phyloP scores from a whole-genome alignment of 1,284 basidiomycete genomes.

The Ganoderma resinaceum region DNA sequence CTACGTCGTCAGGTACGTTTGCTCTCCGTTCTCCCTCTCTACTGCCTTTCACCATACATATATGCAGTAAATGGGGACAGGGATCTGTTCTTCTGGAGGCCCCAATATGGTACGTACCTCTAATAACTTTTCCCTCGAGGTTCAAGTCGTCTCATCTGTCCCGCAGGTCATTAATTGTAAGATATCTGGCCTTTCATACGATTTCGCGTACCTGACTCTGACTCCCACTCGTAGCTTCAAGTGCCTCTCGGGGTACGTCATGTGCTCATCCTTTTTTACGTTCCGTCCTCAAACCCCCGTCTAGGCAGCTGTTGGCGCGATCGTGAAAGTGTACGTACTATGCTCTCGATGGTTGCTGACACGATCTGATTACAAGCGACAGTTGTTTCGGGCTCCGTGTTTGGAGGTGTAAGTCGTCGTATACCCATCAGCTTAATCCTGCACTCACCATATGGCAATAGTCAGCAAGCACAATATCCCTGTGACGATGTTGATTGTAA shows the following conservation, averaged over 20 bases:
- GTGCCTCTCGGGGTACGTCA: constrained; percentile 60
- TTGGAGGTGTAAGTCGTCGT: constrained; percentile 64
- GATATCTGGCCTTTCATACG: constrained; percentile 11
- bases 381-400: constrained; percentile 72
- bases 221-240: constrained; percentile 52
- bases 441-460: constrained; percentile 35
- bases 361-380: not conserved
- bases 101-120: constrained; percentile 53
- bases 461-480: constrained; percentile 68
- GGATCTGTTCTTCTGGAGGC: constrained; percentile 47
- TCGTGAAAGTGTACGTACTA: constrained; percentile 64
- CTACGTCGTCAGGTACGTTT: constrained; percentile 45
- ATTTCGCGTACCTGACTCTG: constrained; percentile 5
- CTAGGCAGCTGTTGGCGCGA: constrained; percentile 60
- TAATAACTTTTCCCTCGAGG: not conserved
- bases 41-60: not conserved
- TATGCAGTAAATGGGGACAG: constrained; percentile 55
- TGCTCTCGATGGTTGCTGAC: constrained; percentile 3
- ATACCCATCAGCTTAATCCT: not conserved
- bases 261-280: not conserved
- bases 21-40: too few species aligned
- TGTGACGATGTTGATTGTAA: constrained; percentile 62
- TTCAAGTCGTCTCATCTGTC: constrained; percentile 46
- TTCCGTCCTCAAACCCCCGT: constrained; percentile 4
- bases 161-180: constrained; percentile 45